A percentile compares a stretch with the other conserved stretches of the same genome.
Evolutionary conservation across 1,139 yeast species (phyloP).

Genomic region (Ogataea hybrid): DNA sequence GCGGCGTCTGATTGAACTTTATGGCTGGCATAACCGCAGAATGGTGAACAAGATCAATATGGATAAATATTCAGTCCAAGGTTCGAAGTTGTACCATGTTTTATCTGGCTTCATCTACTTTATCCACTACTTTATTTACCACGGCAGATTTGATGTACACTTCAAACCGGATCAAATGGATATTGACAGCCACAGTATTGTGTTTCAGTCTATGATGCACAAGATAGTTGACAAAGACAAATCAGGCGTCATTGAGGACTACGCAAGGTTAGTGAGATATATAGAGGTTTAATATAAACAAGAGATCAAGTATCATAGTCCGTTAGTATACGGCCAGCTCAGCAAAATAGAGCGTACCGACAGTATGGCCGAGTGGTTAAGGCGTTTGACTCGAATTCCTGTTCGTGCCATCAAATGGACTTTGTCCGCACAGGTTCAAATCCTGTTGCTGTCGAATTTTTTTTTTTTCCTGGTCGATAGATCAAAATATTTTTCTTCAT

Average conservation of each 20-base stretch:
- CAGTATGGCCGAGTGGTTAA: constrained; percentile 42
- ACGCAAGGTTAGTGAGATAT: constrained; percentile 14
- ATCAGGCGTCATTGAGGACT: constrained; percentile 17
- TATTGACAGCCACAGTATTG: constrained; percentile 27
- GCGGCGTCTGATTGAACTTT: constrained; percentile 29
- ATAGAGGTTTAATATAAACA: neutral
- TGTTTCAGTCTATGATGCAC: constrained; percentile 30
- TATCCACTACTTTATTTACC: constrained; percentile 26
- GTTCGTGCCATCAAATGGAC: constrained; percentile 64
- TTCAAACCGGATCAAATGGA: constrained; percentile 20
- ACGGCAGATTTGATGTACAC: constrained; percentile 21
- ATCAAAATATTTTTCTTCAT: neutral
- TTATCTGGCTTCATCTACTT: constrained; percentile 26
- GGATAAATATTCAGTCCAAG: constrained; percentile 20
- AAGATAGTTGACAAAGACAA: constrained; percentile 17
- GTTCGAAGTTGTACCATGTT: constrained; percentile 25
- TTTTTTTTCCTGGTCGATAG: constrained; percentile 20
- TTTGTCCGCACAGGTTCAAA: constrained; percentile 90
- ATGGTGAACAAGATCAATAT: constrained; percentile 25
- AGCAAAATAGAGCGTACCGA: constrained; percentile 10
- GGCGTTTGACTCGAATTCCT: constrained; percentile 65
- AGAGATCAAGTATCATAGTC: no score
- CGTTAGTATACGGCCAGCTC: no score
- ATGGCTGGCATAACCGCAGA: constrained; percentile 28
- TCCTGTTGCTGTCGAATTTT: constrained; percentile 75